Conservation (phyloP, 768 basidiomycete species). For the Plicaturopsis crispa region DNA sequence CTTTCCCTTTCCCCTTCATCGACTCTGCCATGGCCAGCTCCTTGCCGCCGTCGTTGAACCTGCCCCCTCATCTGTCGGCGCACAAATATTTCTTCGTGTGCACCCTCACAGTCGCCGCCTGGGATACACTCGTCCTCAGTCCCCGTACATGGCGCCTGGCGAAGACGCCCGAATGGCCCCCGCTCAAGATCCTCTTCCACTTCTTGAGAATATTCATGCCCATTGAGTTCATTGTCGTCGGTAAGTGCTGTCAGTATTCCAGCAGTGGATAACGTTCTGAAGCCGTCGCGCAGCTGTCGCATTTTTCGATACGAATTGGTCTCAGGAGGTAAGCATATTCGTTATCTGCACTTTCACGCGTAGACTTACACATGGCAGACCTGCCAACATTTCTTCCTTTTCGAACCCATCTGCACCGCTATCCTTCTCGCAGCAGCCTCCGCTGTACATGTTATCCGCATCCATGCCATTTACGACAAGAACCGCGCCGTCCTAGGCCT, state of each 20-base stretch:
- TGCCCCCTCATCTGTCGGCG: slow-evolving; percentile 71
- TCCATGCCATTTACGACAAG: slow-evolving; percentile 75
- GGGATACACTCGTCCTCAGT: slow-evolving; percentile 82
- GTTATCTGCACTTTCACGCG: too few relatives aligned
- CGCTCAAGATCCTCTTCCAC: slow-evolving; percentile 69
- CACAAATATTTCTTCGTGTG: slow-evolving; percentile 91
- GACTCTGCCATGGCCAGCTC: background rate
- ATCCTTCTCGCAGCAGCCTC: slow-evolving; percentile 70
- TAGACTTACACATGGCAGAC: slow-evolving; percentile 17
- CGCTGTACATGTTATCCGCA: slow-evolving; percentile 66
- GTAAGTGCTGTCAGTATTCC: slow-evolving; percentile 29
- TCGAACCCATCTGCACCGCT: slow-evolving; percentile 82
- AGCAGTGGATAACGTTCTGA: too few relatives aligned
- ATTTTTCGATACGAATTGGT: slow-evolving; percentile 75
- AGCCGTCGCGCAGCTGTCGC: slow-evolving; percentile 78
- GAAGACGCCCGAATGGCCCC: slow-evolving; percentile 59
- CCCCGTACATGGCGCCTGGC: slow-evolving; percentile 72
- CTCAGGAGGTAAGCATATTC: slow-evolving; percentile 43
- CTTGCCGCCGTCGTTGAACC: slow-evolving; percentile 62
- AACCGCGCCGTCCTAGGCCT: slow-evolving; percentile 40
- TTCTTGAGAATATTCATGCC: slow-evolving; percentile 76
- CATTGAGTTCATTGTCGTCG: slow-evolving; percentile 68
- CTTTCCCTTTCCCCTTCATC: too few relatives aligned
- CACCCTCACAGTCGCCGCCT: slow-evolving; percentile 82
- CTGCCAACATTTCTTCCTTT: slow-evolving; percentile 70